A percentile compares a stretch with the other conserved stretches of the same genome.
These are phyloP conservation scores for Spatholobus suberectus DNA, from an alignment of 306 rosid species.

Conservation along the genomic window DNA sequence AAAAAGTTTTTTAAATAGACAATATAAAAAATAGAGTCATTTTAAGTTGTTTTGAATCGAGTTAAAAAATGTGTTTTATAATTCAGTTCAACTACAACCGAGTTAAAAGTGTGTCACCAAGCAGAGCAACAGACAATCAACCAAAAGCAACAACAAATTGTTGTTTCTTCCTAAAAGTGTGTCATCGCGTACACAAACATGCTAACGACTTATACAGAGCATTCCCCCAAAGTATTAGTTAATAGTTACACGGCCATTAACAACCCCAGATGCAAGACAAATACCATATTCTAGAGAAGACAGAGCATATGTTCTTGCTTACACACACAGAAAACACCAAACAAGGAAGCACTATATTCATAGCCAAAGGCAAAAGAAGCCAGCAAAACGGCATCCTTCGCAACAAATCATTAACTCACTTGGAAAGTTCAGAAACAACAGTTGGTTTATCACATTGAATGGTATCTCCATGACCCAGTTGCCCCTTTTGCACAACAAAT, in stretches of 20 bases:
- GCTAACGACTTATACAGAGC: neutral
- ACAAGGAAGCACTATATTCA: too few species aligned
- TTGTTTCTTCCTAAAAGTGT: neutral
- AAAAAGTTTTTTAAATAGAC: too few species aligned
- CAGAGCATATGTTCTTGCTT: neutral
- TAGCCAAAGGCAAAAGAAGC: neutral
- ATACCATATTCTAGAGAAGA: neutral
- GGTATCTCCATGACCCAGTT: constrained; percentile 93
- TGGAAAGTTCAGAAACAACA: constrained; percentile 90
- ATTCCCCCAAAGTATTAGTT: neutral
- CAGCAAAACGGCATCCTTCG: too few species aligned
- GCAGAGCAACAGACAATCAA: neutral
- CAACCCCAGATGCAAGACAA: neutral
- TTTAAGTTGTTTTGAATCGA: too few species aligned
- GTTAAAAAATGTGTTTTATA: too few species aligned
- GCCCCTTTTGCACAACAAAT: constrained; percentile 81
- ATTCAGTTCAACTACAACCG: too few species aligned
- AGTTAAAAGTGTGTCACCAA: too few species aligned
- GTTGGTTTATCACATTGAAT: constrained; percentile 98
- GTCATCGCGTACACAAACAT: neutral
- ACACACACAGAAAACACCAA: neutral
- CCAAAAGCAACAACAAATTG: neutral
- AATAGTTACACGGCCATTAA: neutral
- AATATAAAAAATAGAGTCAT: too few species aligned
- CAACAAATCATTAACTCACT: constrained; percentile 57